Evolutionary conservation across 768 basidiomycete genomes (phyloP).

Genomic region (Psilocybe cyanescens): DNA sequence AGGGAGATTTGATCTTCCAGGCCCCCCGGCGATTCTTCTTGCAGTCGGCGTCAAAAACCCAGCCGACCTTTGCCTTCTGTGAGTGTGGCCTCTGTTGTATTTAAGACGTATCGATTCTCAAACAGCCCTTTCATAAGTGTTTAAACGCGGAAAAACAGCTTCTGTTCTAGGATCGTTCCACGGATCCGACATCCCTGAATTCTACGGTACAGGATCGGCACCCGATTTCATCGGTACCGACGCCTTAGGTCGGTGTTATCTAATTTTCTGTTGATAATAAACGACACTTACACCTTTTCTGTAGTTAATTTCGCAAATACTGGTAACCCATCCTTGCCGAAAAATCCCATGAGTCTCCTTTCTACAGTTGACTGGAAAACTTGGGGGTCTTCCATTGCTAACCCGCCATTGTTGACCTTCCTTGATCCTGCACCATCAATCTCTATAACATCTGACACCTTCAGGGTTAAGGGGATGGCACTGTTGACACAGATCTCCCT

Average conservation of each 20-base stretch:
- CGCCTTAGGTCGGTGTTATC: conserved; percentile 16
- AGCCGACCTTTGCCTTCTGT: conserved; percentile 12
- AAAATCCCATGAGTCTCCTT: conserved; percentile 21
- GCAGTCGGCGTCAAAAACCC: conserved; percentile 21
- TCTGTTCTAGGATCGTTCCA: conserved; percentile 28
- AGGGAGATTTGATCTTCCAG: conserved; percentile 41
- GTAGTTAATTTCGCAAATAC: conserved; percentile 22
- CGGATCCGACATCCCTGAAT: conserved; percentile 19
- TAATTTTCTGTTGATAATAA: background rate
- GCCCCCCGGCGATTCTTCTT: conserved; percentile 40
- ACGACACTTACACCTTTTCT: background rate
- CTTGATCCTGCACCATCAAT: conserved; percentile 21
- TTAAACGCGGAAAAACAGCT: conserved; percentile 31
- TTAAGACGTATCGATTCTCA: too few species aligned
- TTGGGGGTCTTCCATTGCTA: conserved; percentile 18
- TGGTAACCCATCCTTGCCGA: conserved; percentile 15
- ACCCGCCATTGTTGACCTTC: conserved; percentile 25
- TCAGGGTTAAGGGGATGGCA: conserved; percentile 18
- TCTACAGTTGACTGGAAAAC: conserved; percentile 19
- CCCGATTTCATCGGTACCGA: conserved; percentile 25
- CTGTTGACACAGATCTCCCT: conserved; percentile 12
- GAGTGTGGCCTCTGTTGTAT: background rate
- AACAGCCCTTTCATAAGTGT: conserved; percentile 26
- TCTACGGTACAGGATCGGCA: conserved; percentile 14
- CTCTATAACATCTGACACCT: conserved; percentile 22